phyloP scores from a whole-genome alignment of 768 basidiomycete genomes.

The Agaricus blazei region DNA sequence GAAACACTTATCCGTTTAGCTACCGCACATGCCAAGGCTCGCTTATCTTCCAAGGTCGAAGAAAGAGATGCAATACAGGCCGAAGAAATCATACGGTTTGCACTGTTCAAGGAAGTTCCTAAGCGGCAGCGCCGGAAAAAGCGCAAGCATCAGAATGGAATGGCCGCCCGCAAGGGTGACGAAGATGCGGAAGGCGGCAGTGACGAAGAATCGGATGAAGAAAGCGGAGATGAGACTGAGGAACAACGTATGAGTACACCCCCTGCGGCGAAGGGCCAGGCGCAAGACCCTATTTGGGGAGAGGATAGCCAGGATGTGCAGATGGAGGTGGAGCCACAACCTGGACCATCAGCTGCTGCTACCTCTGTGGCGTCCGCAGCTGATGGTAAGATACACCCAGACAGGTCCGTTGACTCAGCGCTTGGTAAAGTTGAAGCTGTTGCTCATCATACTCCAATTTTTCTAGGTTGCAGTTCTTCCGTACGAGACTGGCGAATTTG shows the following conservation, averaged over 20 bases:
- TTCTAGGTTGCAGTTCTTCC: constrained; percentile 73
- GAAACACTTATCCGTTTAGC: constrained; percentile 98
- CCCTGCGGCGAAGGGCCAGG: constrained; percentile 26
- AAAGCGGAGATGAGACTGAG: constrained; percentile 29
- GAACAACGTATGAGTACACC: constrained; percentile 50
- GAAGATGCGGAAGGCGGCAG: constrained; percentile 44
- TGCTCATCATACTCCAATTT: constrained; percentile 1
- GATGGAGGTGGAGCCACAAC: constrained; percentile 47
- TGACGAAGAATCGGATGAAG: constrained; percentile 46
- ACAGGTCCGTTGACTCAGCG: constrained; percentile 44
- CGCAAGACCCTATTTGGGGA: constrained; percentile 59
- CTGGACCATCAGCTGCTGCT: constrained; percentile 24
- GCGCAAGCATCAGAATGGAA: constrained; percentile 76
- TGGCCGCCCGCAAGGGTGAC: constrained; percentile 39
- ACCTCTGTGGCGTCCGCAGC: constrained; percentile 19
- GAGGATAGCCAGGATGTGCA: constrained; percentile 62
- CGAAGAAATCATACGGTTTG: constrained; percentile 94
- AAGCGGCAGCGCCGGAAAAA: constrained; percentile 80
- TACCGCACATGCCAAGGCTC: constrained; percentile 96
- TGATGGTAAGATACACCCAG: constrained; percentile 43
- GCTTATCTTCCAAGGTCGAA: constrained; percentile 82
- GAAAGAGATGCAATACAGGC: constrained; percentile 84
- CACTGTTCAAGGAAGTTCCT: constrained; percentile 95
- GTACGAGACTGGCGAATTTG: constrained; percentile 65
- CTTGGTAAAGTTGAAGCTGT: background rate